Evolutionary conservation across 2,329 filamentous ascomycete species (phyloP).

Genomic region (Phyllosticta ampelicida): DNA sequence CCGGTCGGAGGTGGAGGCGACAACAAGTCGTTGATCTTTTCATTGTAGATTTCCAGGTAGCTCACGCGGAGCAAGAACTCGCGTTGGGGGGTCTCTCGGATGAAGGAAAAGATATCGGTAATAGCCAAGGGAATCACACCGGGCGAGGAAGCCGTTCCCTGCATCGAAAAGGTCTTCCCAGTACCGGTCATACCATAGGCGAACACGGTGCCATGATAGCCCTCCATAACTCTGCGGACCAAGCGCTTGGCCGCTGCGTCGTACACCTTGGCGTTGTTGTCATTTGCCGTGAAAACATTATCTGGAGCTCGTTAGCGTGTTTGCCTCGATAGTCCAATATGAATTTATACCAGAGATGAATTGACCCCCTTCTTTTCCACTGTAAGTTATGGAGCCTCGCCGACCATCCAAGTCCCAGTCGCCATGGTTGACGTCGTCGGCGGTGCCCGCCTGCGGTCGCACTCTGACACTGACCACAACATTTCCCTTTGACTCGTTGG

Average conservation of each 20-base stretch:
- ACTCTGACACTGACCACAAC: constrained; percentile 93
- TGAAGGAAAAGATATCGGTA: constrained; percentile 98
- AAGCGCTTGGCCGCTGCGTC: constrained; percentile 88
- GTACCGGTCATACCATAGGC: constrained; percentile 99
- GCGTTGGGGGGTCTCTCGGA: constrained; percentile 86
- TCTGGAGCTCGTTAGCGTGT: constrained; percentile 42
- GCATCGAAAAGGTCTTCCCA: constrained; percentile 99
- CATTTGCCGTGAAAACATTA: constrained; percentile 89
- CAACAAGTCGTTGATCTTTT: constrained; percentile 88
- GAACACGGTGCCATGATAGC: constrained; percentile 96
- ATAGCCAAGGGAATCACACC: constrained; percentile 96
- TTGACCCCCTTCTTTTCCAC: constrained; percentile 82
- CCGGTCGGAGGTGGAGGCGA: constrained; percentile 56
- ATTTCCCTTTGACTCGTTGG: constrained; percentile 77
- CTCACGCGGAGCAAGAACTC: constrained; percentile 94
- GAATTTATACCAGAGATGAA: constrained; percentile 53
- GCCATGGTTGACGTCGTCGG: constrained; percentile 54
- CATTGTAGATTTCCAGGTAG: constrained; percentile 98
- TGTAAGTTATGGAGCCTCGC: constrained; percentile 69
- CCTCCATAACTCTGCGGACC: constrained; percentile 95
- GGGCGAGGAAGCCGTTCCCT: constrained; percentile 88
- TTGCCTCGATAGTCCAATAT: constrained; percentile 6
- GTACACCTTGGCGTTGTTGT: constrained; percentile 91
- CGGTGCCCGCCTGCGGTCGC: constrained; percentile 64
- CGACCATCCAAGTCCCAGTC: constrained; percentile 92